Base-by-base conservation (phyloP, 2,329 filamentous ascomycete genomes). In the Penicillium sp. region DNA sequence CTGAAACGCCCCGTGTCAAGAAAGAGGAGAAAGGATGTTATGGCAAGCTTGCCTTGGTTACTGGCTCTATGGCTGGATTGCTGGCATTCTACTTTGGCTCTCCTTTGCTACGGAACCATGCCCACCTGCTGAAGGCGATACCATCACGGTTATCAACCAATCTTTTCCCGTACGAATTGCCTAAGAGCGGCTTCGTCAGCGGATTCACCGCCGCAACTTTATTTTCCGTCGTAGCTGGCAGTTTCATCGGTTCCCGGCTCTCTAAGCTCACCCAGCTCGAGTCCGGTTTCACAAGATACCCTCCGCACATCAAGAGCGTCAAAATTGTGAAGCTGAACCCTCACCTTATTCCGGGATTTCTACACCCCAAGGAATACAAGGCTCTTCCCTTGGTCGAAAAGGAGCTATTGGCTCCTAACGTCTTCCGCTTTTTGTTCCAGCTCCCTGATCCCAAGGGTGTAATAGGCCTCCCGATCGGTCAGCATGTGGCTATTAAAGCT, bases 401-500 rank as follows among this genome's bases (percentile, higher is more conserved):
- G 16, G 54, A 51, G 16, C 28, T 40, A 3, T n/a, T 56, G 14
- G 38, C 54, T 4, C 23, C 38, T 8, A 49, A 56, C 11, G 38
- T 43, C 5, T 50, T 45, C 7, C 46, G 54, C 7, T 56, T 35
- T 35, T 28, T 51, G 4, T 56, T 56, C 40, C 66, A 72, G 24
- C 72, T 84, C 2, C 81, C 82, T 0, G 71, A 69, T 0, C 1
- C 2, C 12, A 62, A 65, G 8, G 73, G 75, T 2, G 70, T 81
- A 0, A 73, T 83, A 2, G 81, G 82, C 1, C 72, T 85, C 8
- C 82, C 82, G 0, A 81, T 78, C 7, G 82, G 82, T 5, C 81
- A 84, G 62, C 82, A 84, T 60, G 74, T 84, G 3, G 74, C 80
- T 45, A 79, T 84, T 57, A 75, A 75, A 54, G 79, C 79, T 2